Base-by-base conservation (phyloP, 345 rosid genomes). In the Clarkia xantiana region DNA sequence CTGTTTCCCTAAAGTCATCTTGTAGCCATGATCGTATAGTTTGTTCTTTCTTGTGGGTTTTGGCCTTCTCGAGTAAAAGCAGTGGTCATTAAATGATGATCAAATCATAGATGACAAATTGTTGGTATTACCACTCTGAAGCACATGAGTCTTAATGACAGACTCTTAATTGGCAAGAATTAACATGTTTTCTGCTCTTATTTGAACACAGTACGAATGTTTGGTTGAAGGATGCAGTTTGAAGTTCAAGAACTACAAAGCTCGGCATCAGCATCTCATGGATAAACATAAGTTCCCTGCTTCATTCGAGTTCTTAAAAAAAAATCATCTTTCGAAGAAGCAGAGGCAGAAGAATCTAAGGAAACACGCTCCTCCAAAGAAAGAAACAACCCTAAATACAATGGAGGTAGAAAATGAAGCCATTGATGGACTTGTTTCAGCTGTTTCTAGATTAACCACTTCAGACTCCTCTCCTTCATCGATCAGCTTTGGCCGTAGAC, bases 211-310 rank as follows among this genome's bases (percentile, higher is more conserved):
- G 96, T 90, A 82, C 40, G 96, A 90, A 53, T 86, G 97, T 68
- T 72, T 83, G 23, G 97, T 90, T 56, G 97, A 90, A 76, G 82
- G 93, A 47, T 90, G 96, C 55, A 89, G 73, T 45, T 44, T 78
- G 67, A 86, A 79, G 70, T 83, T 83, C 69, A 83, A 81, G 71
- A 76, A 45, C 61, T 74, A 86, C 67, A 86, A 81, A 66, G 63
- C 77, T 45, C 72, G 97, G 72, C 86, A 79, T 43, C 88, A 72
- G 40, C 97, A 86, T 72, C 70, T 90, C 51, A 61, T 79, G 23
- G 95, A 83, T 77, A 90, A 79, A 65, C 97, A 90, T 65, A 86
- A 79, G 60, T 90, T 86, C 58, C 94, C 97, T 23, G 65, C 76
- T 45, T 76, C 97, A 3, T 90, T 83, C 36, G 86, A 81, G 61